A percentile compares a stretch with the other conserved stretches of the same genome.
These are phyloP conservation scores for Ulmus americana DNA, from an alignment of 331 rosid species.

Conservation along the genomic window DNA sequence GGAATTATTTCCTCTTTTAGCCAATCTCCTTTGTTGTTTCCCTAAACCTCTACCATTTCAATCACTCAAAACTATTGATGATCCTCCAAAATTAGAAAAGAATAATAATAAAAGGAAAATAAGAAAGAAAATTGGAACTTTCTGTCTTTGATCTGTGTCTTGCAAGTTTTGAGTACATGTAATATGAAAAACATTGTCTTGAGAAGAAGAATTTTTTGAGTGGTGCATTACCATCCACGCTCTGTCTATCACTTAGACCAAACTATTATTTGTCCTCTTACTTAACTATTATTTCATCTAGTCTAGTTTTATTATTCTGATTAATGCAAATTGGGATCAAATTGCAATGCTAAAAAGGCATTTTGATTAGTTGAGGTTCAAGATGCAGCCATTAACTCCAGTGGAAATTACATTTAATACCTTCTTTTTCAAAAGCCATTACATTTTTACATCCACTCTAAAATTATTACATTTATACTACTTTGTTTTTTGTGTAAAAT, in stretches of 20 bases:
- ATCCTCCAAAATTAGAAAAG: neutral
- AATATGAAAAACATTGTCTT: too few species aligned
- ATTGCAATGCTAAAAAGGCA: too few species aligned
- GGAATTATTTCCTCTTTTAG: conserved; percentile 78
- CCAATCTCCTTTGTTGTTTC: neutral
- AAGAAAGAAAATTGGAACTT: neutral
- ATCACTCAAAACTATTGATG: neutral
- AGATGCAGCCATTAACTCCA: too few species aligned
- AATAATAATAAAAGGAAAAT: neutral
- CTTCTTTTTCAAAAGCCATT: too few species aligned
- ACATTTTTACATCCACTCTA: too few species aligned
- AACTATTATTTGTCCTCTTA: neutral
- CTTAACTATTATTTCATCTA: neutral
- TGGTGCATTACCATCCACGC: neutral
- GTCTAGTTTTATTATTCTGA: too few species aligned
- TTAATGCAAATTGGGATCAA: too few species aligned
- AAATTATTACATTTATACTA: too few species aligned
- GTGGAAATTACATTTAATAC: too few species aligned
- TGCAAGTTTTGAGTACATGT: neutral
- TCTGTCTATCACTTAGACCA: neutral
- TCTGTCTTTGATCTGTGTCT: neutral
- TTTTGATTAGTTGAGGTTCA: too few species aligned
- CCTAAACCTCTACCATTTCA: neutral
- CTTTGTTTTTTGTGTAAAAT: too few species aligned
- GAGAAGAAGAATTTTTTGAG: too few species aligned